Evolutionary conservation across 768 basidiomycete species (phyloP), one percentile per base, ranked within the genome.

Genomic region (Rhizopogon rudus): DNA sequence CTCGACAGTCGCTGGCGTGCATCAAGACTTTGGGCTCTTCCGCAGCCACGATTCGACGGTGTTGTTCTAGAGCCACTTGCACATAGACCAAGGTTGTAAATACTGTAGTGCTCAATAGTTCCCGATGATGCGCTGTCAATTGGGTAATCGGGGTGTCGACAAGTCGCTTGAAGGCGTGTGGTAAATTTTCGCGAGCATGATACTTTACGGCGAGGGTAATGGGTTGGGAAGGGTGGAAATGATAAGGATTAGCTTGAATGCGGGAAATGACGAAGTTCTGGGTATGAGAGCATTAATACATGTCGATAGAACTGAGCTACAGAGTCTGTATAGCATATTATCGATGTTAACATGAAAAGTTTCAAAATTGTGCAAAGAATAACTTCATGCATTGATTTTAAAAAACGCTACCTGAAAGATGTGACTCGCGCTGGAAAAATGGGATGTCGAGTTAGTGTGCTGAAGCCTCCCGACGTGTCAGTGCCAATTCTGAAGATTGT

Each of bases 1-100:
- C 40, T 13, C 31, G 40, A 28, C 61, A 61, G 16, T 54, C 44
- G 1, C 42, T 46, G 2, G 46, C 20, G 37, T 61, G 55, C 1
- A 25, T 1, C 1, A 44, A 1, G 17, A 57, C 51, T 3, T 1
- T 31, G 8, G 59, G 61, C 22, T 45, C 40, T 49, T 61, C 48
- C 1, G 44, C 20, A 25, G 59, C 56, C 29, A 62, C 10, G 5
- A 60, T 54, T 1, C 13, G 39, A 29, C 46, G 35, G 28, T 60
- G 48, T 6, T 52, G 16, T 13, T 55, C 44, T 0, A 60, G 45
- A 3, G 37, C 45, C 5, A 42, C 25, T 31, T 56, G 50, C 2
- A 42, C 31, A 12, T 28, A 43, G 6, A 40, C 48, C 6, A 59
- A 22, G 31, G 1, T 33, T 3, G 7, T 42, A 28, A 52, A 53